These are phyloP conservation scores for Baeospora myosura DNA, from an alignment of 1,284 basidiomycete genomes.

Conservation along the genomic window DNA sequence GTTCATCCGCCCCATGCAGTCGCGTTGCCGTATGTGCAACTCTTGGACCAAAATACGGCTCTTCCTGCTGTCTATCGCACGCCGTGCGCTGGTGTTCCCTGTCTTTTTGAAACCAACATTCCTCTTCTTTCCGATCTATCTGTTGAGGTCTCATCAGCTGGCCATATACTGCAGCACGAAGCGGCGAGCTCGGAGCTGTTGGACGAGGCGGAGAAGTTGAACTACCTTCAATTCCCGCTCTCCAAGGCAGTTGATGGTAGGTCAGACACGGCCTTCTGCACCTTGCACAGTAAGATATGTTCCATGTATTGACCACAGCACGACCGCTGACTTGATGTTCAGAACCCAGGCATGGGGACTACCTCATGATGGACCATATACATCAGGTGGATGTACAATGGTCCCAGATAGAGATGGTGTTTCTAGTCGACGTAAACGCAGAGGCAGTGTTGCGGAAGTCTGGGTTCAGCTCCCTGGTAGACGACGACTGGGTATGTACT, in stretches of 20 bases:
- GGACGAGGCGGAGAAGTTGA: constrained; percentile 23
- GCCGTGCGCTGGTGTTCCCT: constrained; percentile 38
- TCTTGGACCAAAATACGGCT: not conserved
- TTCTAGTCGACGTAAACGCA: not conserved
- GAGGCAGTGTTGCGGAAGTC: not conserved
- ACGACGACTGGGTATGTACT: not conserved
- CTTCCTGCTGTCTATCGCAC: constrained; percentile 23
- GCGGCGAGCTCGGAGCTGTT: constrained; percentile 26
- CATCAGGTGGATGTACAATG: no score
- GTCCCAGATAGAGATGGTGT: not conserved
- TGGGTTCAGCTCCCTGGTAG: not conserved
- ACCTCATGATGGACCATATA: not conserved
- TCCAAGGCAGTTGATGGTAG: constrained; percentile 51
- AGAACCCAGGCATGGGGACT: not conserved
- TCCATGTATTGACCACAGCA: no score
- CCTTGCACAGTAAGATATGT: constrained; percentile 32
- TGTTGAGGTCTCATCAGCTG: constrained; percentile 21
- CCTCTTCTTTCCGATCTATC: constrained; percentile 30
- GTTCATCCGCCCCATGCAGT: not conserved
- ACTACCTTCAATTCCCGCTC: constrained; percentile 40
- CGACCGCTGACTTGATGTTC: not conserved
- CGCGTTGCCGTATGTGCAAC: constrained; percentile 11
- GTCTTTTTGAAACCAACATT: constrained; percentile 51
- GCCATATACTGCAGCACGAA: constrained; percentile 36
- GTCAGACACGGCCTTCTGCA: constrained; percentile 41